Conservation (phyloP, 371 early-diverging fungal species). For the Batkoa obscura region DNA sequence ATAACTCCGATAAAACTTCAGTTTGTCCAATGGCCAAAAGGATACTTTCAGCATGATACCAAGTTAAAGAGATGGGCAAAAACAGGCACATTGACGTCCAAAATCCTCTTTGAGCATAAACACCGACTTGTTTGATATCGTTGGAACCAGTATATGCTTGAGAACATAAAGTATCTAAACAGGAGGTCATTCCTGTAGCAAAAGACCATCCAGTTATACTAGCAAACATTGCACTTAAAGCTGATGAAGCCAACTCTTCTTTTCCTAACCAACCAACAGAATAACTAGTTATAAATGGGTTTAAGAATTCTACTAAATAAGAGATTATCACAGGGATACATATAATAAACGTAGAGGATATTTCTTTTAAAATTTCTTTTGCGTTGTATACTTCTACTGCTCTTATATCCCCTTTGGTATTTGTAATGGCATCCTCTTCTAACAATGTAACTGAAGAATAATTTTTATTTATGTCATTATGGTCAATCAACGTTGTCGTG, state of each 20-base stretch:
- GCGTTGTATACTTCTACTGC: too few species aligned
- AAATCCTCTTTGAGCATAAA: constrained; percentile 64
- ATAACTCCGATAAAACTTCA: constrained; percentile 19
- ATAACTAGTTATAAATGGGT: constrained; percentile 3
- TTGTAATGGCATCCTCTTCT: too few species aligned
- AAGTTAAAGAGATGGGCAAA: constrained; percentile 50
- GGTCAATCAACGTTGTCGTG: too few species aligned
- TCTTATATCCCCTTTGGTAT: too few species aligned
- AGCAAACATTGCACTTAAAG: constrained; percentile 23
- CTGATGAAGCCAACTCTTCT: constrained; percentile 8
- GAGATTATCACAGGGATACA: not conserved
- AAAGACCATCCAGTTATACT: constrained; percentile 69
- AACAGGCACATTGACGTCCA: constrained; percentile 38
- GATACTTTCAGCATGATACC: constrained; percentile 44
- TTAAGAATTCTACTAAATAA: not conserved
- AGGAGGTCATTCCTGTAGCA: constrained; percentile 55
- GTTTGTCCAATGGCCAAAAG: constrained; percentile 31
- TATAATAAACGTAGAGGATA: too few species aligned
- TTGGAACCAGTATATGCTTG: constrained; percentile 60
- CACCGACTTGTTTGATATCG: constrained; percentile 53
- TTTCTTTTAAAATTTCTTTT: too few species aligned
- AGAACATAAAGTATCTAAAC: constrained; percentile 74
- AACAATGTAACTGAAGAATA: too few species aligned
- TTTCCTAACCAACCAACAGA: not conserved
- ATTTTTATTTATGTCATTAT: too few species aligned